phyloP scores from a whole-genome alignment of 768 basidiomycete genomes.

The Rhizopogon vesiculosus region DNA sequence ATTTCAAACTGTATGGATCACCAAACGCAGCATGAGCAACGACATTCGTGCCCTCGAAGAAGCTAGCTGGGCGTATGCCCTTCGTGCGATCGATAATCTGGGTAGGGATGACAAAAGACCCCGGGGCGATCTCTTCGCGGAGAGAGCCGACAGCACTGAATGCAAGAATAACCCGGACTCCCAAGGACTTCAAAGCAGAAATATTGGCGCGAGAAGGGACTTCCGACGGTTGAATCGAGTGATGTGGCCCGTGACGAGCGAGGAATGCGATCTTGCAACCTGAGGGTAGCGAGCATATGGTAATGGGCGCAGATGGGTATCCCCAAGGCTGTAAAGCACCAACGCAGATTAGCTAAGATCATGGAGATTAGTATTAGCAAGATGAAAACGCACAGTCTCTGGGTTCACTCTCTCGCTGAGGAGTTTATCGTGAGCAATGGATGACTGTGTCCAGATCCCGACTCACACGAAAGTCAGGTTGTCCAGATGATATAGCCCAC shows the following conservation, averaged over 20 bases:
- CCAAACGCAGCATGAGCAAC: constrained; percentile 95
- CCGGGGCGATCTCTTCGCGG: constrained; percentile 88
- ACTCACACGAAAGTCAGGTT: constrained; percentile 85
- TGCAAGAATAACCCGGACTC: constrained; percentile 83
- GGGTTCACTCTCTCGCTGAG: constrained; percentile 70
- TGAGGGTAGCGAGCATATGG: constrained; percentile 84
- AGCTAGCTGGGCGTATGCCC: constrained; percentile 82
- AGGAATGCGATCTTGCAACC: constrained; percentile 84
- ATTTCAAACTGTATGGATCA: constrained; percentile 74
- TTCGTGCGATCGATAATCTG: constrained; percentile 98
- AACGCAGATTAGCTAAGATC: neutral
- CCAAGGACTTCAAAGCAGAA: constrained; percentile 89
- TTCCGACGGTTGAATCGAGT: constrained; percentile 71
- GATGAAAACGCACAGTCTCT: constrained; percentile 56
- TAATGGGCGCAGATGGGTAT: constrained; percentile 82
- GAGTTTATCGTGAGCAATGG: neutral
- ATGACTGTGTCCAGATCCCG: neutral
- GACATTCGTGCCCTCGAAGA: constrained; percentile 77
- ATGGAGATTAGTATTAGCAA: neutral
- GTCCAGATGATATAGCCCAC: constrained; percentile 89
- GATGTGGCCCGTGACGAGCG: constrained; percentile 83
- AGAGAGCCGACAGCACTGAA: constrained; percentile 96
- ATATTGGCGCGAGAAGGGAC: constrained; percentile 92
- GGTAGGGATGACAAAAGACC: constrained; percentile 80
- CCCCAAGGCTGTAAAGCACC: constrained; percentile 77